These are phyloP conservation scores for Boletus subparvulus DNA, from an alignment of 768 basidiomycete species.

Conservation along the genomic window DNA sequence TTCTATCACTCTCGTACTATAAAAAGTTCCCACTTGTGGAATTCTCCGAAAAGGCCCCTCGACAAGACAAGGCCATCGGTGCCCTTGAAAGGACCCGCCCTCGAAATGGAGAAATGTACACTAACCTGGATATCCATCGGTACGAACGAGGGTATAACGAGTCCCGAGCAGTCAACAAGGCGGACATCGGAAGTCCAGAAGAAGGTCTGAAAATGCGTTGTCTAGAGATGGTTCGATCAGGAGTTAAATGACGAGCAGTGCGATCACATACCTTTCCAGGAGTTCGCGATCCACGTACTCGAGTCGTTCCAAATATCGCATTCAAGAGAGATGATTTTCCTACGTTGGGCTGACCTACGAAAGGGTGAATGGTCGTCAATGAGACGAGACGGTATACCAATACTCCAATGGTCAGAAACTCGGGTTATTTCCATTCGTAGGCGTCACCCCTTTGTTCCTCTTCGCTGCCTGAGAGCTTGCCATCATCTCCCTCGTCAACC, in stretches of 20 bases:
- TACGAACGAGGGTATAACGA: constrained; percentile 83
- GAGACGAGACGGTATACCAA: constrained; percentile 45
- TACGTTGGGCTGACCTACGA: constrained; percentile 86
- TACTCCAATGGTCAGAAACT: constrained; percentile 73
- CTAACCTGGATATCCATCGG: constrained; percentile 80
- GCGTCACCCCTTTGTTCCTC: constrained; percentile 14
- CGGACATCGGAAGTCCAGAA: constrained; percentile 86
- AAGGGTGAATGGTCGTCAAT: not conserved
- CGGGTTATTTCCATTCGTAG: constrained; percentile 41
- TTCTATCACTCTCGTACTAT: too few relatives aligned
- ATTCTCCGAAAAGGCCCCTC: too few relatives aligned
- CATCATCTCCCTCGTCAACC: constrained; percentile 21
- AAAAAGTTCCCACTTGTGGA: too few relatives aligned
- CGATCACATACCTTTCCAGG: constrained; percentile 69
- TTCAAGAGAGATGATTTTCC: constrained; percentile 94
- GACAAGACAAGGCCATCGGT: too few relatives aligned
- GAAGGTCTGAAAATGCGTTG: constrained; percentile 92
- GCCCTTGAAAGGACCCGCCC: too few relatives aligned
- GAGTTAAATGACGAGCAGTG: not conserved
- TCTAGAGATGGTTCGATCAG: constrained; percentile 42
- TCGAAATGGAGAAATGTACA: too few relatives aligned
- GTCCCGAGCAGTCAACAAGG: constrained; percentile 92
- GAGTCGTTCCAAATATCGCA: constrained; percentile 77
- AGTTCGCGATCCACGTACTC: constrained; percentile 80
- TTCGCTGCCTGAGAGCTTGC: constrained; percentile 13